phyloP scores from a whole-genome alignment of 2,329 filamentous ascomycete species.

The Aspergillus floridensis region DNA sequence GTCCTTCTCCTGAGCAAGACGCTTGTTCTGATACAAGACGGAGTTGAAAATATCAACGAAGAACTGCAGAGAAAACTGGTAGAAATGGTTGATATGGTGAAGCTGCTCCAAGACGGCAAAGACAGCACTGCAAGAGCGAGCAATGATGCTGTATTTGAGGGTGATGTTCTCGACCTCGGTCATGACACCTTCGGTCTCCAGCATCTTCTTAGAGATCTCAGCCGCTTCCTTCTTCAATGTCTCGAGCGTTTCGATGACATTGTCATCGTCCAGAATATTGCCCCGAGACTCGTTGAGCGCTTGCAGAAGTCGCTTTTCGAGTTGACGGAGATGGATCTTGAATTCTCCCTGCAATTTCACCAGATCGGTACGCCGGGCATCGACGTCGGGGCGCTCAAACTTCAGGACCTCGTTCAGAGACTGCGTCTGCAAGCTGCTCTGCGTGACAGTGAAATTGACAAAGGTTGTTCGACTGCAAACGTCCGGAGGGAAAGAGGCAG shows the following conservation, averaged over 20 bases:
- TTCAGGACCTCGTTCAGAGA: slow-evolving; percentile 97
- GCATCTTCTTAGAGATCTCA: slow-evolving; percentile 94
- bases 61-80: slow-evolving; percentile 98
- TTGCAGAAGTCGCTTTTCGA: slow-evolving; percentile 90
- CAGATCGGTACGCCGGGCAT: slow-evolving; percentile 91
- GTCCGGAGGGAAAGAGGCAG: slow-evolving; percentile 90
- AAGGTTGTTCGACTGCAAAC: slow-evolving; percentile 98
- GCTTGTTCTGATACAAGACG: slow-evolving; percentile 78
- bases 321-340: slow-evolving; percentile 92
- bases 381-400: slow-evolving; percentile 93
- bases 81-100: slow-evolving; percentile 98
- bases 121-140: slow-evolving; percentile 91
- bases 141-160: slow-evolving; percentile 88
- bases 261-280: slow-evolving; percentile 97
- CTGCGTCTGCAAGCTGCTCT: slow-evolving; percentile 97
- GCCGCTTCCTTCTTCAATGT: slow-evolving; percentile 96
- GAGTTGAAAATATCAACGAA: slow-evolving; percentile 97
- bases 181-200: slow-evolving; percentile 97
- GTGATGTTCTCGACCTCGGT: slow-evolving; percentile 95
- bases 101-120: slow-evolving; percentile 96
- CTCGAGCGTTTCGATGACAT: slow-evolving; percentile 96
- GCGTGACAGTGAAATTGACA: slow-evolving; percentile 98
- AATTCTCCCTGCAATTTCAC: slow-evolving; percentile 99
- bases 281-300: slow-evolving; percentile 96
- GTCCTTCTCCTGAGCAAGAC: slow-evolving; percentile 67